Conservation (phyloP, 768 basidiomycete genomes). For the Lactifluus volemus region DNA sequence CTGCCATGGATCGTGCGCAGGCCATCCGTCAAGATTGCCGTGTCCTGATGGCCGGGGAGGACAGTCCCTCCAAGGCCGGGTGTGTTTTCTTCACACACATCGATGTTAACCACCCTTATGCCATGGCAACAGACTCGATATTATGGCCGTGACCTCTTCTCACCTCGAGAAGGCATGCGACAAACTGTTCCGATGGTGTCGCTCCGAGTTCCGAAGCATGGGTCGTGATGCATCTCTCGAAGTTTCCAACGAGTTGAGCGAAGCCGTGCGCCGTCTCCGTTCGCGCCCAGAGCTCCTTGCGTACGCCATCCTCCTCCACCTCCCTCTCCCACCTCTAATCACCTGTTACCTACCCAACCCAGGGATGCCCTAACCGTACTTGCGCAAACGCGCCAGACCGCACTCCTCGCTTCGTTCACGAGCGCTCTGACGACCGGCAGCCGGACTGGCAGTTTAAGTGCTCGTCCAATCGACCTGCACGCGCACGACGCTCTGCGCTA, state of each 20-base stretch:
- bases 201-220: constrained; percentile 75
- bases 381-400: constrained; percentile 72
- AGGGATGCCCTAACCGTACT: constrained; percentile 73
- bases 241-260: constrained; percentile 52
- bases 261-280: constrained; percentile 66
- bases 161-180: constrained; percentile 86
- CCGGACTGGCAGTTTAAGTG: constrained; percentile 23
- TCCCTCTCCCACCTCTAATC: neutral
- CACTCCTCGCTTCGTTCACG: constrained; percentile 78
- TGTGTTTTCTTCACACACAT: constrained; percentile 25
- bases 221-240: constrained; percentile 69
- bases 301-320: constrained; percentile 32
- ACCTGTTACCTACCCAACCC: constrained; percentile 3
- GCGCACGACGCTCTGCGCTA: constrained; percentile 97
- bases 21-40: constrained; percentile 77
- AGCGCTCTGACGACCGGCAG: constrained; percentile 72
- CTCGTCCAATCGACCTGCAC: constrained; percentile 93
- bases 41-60: constrained; percentile 79
- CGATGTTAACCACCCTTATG: neutral
- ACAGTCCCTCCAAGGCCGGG: constrained; percentile 72
- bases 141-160: constrained; percentile 73
- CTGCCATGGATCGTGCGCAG: constrained; percentile 81
- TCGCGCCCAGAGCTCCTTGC: constrained; percentile 69
- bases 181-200: constrained; percentile 80
- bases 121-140: constrained; percentile 55